phyloP scores from a whole-genome alignment of 2,329 filamentous ascomycete genomes.

The Didymellaceae sp. region DNA sequence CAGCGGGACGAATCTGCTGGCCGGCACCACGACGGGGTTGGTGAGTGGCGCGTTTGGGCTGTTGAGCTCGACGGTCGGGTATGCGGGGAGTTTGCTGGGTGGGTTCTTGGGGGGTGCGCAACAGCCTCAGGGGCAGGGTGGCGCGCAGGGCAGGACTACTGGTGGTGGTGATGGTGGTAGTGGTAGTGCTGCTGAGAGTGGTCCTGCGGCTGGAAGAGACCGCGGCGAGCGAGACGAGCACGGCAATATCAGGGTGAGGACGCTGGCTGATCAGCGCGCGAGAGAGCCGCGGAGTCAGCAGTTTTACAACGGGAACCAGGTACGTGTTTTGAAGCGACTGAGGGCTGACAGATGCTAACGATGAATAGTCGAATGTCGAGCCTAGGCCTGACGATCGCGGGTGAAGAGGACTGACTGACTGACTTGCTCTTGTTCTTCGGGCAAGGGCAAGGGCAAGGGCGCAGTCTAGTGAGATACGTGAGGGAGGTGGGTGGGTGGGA shows the following conservation, averaged over 20 bases:
- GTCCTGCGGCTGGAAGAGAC: no score
- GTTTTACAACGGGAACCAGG: conserved; percentile 91
- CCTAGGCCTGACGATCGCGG: conserved; percentile 6
- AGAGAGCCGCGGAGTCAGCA: conserved; percentile 64
- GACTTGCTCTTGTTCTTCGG: no score
- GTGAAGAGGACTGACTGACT: no score
- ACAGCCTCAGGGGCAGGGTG: no score
- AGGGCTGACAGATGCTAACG: neutral
- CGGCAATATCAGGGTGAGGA: conserved; percentile 50
- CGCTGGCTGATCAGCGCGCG: conserved; percentile 55
- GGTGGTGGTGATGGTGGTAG: conserved; percentile 15
- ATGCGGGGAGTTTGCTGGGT: conserved; percentile 42
- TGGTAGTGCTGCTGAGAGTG: no score
- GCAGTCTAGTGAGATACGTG: no score
- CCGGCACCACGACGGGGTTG: conserved; percentile 41
- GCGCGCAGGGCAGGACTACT: no score
- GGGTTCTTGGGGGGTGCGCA: conserved; percentile 33
- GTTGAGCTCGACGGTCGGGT: conserved; percentile 43
- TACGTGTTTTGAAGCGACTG: conserved; percentile 53
- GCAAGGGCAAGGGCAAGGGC: no score
- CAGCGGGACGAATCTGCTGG: conserved; percentile 37
- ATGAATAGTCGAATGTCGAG: conserved; percentile 5
- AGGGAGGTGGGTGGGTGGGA: no score
- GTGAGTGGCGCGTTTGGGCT: conserved; percentile 44
- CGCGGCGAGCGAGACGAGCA: conserved; percentile 22